These are phyloP conservation scores for Neckera pumila DNA, from an alignment of 225 moss, liverwort and hornwort species.

Conservation along the genomic window DNA sequence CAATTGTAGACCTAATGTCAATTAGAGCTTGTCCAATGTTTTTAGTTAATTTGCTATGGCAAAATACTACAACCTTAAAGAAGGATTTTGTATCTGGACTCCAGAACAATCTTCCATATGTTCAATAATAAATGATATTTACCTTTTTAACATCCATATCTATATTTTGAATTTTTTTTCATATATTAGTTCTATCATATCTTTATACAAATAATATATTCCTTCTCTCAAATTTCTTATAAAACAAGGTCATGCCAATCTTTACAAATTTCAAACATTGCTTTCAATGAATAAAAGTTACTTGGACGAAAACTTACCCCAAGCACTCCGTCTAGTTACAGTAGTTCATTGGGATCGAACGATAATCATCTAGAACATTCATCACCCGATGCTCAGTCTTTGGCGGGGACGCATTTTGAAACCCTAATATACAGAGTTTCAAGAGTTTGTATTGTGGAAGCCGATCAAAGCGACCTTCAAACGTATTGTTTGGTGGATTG, in stretches of 20 bases:
- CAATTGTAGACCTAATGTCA: fast-evolving
- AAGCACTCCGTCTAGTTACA: too few species aligned
- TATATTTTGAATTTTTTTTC: not conserved
- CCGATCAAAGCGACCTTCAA: not conserved
- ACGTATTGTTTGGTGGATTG: not conserved
- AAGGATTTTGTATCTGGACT: not conserved
- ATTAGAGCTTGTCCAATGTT: not conserved
- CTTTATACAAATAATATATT: too few species aligned
- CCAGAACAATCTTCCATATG: fast-evolving
- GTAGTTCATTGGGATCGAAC: not conserved
- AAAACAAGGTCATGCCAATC: not conserved
- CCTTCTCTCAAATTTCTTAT: not conserved
- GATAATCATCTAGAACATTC: not conserved
- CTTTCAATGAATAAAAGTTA: not conserved
- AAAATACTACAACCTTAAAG: fast-evolving
- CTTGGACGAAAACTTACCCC: not conserved
- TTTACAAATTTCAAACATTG: not conserved
- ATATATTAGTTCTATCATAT: not conserved
- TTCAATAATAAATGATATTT: not conserved
- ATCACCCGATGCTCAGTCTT: not conserved
- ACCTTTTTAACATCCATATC: not conserved
- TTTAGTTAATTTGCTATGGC: not conserved
- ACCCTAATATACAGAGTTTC: constrained; percentile 1
- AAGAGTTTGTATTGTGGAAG: not conserved
- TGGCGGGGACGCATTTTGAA: not conserved